Conservation (phyloP, 139 green algal genomes). For the Medakamo hakoo region DNA sequence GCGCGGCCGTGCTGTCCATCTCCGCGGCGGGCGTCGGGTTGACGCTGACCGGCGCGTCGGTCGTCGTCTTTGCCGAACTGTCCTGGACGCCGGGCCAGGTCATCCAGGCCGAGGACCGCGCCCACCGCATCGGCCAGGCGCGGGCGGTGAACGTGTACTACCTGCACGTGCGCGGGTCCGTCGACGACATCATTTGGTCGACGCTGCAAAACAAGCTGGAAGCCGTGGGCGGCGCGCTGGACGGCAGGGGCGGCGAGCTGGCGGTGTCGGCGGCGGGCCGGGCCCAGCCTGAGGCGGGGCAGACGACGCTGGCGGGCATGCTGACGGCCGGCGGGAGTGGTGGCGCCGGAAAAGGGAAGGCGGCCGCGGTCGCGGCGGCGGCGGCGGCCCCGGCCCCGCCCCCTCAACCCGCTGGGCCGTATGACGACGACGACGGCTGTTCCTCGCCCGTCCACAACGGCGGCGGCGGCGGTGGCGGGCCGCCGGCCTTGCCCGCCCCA, state of each 20-base stretch:
- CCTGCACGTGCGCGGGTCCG: conserved; percentile 49
- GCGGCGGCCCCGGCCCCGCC: too few species aligned
- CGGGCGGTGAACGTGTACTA: conserved; percentile 79
- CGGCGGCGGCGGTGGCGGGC: too few species aligned
- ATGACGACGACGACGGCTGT: not conserved
- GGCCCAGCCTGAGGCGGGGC: too few species aligned
- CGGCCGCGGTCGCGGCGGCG: too few species aligned
- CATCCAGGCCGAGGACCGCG: conserved; percentile 63
- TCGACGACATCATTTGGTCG: conserved; percentile 81
- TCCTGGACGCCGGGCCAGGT: conserved; percentile 23
- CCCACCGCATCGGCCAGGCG: conserved; percentile 59
- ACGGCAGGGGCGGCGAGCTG: conserved; percentile 26
- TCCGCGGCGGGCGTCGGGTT: conserved; percentile 23
- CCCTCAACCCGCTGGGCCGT: not conserved
- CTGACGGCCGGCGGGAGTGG: not conserved
- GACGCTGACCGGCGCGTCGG: conserved; percentile 14
- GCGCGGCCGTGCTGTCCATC: conserved; percentile 24
- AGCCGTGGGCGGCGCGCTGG: conserved; percentile 50
- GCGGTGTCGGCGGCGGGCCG: conserved; percentile 8
- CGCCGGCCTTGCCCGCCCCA: too few species aligned
- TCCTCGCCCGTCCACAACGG: not conserved
- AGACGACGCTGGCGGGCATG: not conserved
- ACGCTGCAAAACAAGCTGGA: conserved; percentile 55
- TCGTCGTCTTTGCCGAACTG: conserved; percentile 36
- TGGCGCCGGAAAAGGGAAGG: too few species aligned